Evolutionary conservation across 2,329 filamentous ascomycete genomes (phyloP), one percentile per base, ranked within the genome.

Genomic region (Helotiales sp.): DNA sequence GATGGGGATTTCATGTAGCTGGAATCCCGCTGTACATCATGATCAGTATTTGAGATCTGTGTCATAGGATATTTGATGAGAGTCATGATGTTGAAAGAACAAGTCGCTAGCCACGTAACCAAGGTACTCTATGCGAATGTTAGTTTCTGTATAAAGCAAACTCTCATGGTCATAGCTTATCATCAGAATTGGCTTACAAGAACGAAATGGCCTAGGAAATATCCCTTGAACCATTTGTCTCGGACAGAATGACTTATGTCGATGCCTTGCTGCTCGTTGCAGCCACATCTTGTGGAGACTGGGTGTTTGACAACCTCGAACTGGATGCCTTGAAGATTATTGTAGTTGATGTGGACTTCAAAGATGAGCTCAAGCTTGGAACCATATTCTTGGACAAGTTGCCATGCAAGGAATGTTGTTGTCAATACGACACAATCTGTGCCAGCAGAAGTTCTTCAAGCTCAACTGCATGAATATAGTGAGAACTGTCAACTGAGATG

Each of bases 261-360:
- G 47, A 51, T 54, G n/a, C n/a, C n/a, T n/a, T n/a, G n/a, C n/a
- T n/a, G n/a, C n/a, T n/a, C n/a, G n/a, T n/a, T n/a, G n/a, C n/a
- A n/a, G n/a, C n/a, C n/a, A n/a, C n/a, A n/a, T n/a, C n/a, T n/a
- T n/a, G n/a, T n/a, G n/a, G n/a, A n/a, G n/a, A n/a, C n/a, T n/a
- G n/a, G n/a, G n/a, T n/a, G n/a, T n/a, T n/a, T n/a, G n/a, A n/a
- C n/a, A n/a, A n/a, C n/a, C n/a, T n/a, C n/a, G n/a, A n/a, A n/a
- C n/a, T n/a, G n/a, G n/a, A n/a, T n/a, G n/a, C n/a, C n/a, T n/a
- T n/a, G n/a, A n/a, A n/a, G n/a, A n/a, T n/a, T n/a, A n/a, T n/a
- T n/a, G 19, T 71, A 74, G 63, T 86, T 83, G 3, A 86, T 81
- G 71, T 86, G 83, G 10, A 86, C 73, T 61, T 86, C 83, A 29